These are phyloP conservation scores for Hypoxylon sp. DNA, from an alignment of 2,329 filamentous ascomycete genomes.

Conservation along the genomic window DNA sequence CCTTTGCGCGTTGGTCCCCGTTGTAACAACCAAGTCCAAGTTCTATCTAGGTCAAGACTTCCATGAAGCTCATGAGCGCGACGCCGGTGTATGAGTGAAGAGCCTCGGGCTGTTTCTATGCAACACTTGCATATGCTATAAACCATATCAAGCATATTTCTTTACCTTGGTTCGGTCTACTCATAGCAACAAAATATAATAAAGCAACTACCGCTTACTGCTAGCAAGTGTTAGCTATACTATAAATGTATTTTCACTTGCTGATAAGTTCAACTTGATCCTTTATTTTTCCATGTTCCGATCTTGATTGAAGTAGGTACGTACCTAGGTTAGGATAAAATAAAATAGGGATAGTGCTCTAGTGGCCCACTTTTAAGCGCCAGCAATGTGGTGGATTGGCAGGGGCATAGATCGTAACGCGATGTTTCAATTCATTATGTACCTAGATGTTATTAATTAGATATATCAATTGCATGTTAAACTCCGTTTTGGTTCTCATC, in stretches of 20 bases:
- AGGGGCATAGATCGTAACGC: background rate
- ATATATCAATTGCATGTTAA: background rate
- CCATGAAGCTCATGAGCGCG: no score
- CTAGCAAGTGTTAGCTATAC: background rate
- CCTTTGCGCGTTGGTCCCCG: no score
- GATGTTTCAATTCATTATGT: background rate
- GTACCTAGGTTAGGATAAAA: background rate
- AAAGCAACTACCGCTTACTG: background rate
- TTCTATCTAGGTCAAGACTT: no score
- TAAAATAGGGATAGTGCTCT: background rate
- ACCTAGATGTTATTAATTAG: background rate
- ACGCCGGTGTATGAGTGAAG: no score
- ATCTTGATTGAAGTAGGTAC: background rate
- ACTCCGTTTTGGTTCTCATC: background rate
- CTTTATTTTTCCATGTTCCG: background rate
- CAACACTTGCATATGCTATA: background rate
- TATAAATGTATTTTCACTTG: background rate
- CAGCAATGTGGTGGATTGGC: background rate
- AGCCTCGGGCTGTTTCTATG: no score
- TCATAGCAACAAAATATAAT: background rate
- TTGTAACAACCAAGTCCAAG: no score
- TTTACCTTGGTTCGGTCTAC: background rate
- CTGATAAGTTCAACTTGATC: background rate
- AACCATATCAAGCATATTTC: background rate
- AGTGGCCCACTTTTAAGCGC: background rate